Base-by-base conservation (phyloP, 2,329 filamentous ascomycete genomes). In the Zymoseptoria brevis region DNA sequence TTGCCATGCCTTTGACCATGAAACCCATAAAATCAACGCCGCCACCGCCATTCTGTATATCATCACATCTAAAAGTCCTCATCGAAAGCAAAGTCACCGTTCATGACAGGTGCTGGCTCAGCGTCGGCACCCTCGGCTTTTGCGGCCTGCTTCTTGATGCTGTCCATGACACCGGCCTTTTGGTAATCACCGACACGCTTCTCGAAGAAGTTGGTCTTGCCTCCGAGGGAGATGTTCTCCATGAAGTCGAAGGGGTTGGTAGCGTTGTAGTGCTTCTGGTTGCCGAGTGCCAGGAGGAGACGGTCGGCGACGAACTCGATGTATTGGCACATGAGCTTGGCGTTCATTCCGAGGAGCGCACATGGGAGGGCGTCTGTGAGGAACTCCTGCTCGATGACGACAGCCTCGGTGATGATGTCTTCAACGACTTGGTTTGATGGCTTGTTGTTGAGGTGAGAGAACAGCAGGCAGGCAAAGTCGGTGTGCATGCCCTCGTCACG, bases 181-280 rank as follows among this genome's bases (percentile, higher is more conserved):
- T 99, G 94, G 85, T 99, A 99, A 73, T 99, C 94, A 75, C 88
- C 94, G 59, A 99, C 94, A 70, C 94, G 90, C 89, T 99, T 99
- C 88, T 99, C 94, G 76, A 99, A 99, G 85, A 99, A 99, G 86
- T 99, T 99, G 75, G 94, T 99, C 89, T 99, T 99, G 78, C 94
- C 94, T 56, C 91, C 90, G 9, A 99, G 84, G 21, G 94, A 97
- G 77, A 99, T 99, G 80, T 96, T 96, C 84, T 99, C 94, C 94
- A 99, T 99, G 78, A 99, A 99, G 83, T 99, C 94, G 75, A 99
- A 99, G 74, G 94, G 94, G 81, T 99, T 99, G 75, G 87, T 84
- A 24, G 88, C 81, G 74, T 94, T 89, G 85, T 96, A 99, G 71
- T 89, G 82, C 83, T 96, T 97, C 70, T 89, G 84, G 77, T 96